A percentile compares a stretch with the other conserved stretches of the same genome.
phyloP scores from a whole-genome alignment of 1,139 yeast genomes.

The Zygotorulaspora mrakii region DNA sequence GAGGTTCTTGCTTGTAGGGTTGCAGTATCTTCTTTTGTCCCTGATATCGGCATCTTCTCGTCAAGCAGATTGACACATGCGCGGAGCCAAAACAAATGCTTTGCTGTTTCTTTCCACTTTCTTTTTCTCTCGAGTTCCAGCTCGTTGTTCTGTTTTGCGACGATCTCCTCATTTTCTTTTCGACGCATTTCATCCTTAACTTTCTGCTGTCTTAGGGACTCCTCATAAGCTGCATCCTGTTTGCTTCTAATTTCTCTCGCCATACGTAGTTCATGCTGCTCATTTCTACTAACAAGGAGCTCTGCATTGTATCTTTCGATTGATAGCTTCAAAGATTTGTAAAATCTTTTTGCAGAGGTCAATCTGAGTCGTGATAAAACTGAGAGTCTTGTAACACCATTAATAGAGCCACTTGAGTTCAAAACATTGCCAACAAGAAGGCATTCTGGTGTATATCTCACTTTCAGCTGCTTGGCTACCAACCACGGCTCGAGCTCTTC shows the following conservation, averaged over 20 bases:
- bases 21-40: constrained; percentile 24
- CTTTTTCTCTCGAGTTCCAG: constrained; percentile 15
- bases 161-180: constrained; percentile 21
- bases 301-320: constrained; percentile 38
- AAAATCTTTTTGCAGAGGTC: constrained; percentile 31
- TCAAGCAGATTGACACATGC: constrained; percentile 19
- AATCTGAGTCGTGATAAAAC: constrained; percentile 32
- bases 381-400: constrained; percentile 36
- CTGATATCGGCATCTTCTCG: not conserved
- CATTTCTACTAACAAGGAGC: constrained; percentile 37
- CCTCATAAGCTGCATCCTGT: constrained; percentile 41
- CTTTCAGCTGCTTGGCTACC: constrained; percentile 32
- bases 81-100: constrained; percentile 26
- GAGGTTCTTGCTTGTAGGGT: constrained; percentile 47
- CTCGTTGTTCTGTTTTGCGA: constrained; percentile 6
- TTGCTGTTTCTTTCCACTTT: constrained; percentile 19
- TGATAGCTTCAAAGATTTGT: constrained; percentile 29
- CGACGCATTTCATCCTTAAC: constrained; percentile 30
- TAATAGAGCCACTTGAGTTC: constrained; percentile 32
- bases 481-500: constrained; percentile 38
- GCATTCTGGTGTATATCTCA: constrained; percentile 36
- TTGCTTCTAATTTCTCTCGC: constrained; percentile 39
- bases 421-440: constrained; percentile 40
- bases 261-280: constrained; percentile 36
- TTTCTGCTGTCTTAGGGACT: constrained; percentile 37